A percentile compares a stretch with the other conserved stretches of the same genome.
Conservation (phyloP, 2,329 filamentous ascomycete genomes). For the Calycina herbarum region DNA sequence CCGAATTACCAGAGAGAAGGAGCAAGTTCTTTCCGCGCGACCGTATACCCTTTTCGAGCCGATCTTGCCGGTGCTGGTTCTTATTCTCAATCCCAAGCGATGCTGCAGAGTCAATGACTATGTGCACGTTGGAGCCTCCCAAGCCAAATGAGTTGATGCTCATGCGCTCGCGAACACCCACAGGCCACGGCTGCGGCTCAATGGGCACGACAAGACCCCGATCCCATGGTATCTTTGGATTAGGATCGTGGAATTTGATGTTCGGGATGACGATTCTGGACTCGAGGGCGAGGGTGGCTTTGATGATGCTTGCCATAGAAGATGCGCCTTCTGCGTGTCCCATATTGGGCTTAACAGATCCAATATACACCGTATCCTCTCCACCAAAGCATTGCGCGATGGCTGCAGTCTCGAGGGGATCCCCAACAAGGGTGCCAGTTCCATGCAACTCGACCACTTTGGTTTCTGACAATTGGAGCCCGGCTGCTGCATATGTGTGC, state of each 20-base stretch:
- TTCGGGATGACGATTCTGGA: slow-evolving; percentile 6
- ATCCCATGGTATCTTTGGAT: slow-evolving; percentile 22
- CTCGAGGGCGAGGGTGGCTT: slow-evolving; percentile 24
- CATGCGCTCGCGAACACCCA: slow-evolving; percentile 44
- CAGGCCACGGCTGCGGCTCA: slow-evolving; percentile 16
- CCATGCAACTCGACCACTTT: slow-evolving; percentile 19
- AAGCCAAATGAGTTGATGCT: slow-evolving; percentile 39
- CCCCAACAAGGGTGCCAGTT: slow-evolving; percentile 21
- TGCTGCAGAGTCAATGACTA: slow-evolving; percentile 18
- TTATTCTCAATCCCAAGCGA: slow-evolving; percentile 1
- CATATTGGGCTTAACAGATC: slow-evolving; percentile 26
- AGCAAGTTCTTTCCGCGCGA: slow-evolving; percentile 7
- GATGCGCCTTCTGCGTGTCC: slow-evolving; percentile 30
- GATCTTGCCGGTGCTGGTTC: slow-evolving; percentile 6
- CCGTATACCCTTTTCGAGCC: neutral
- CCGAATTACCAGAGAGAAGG: slow-evolving; percentile 14
- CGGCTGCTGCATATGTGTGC: too few relatives aligned
- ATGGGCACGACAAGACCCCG: neutral
- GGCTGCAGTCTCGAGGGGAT: slow-evolving; percentile 15
- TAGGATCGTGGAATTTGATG: slow-evolving; percentile 1
- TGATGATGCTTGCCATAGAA: slow-evolving; percentile 27
- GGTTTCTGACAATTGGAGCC: too few relatives aligned
- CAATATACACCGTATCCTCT: slow-evolving; percentile 7
- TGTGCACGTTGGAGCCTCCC: slow-evolving; percentile 31
- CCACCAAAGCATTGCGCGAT: slow-evolving; percentile 14